Evolutionary conservation across 495 filamentous ascomycete genomes (phyloP).

Genomic region (Penicillium tannophilum): DNA sequence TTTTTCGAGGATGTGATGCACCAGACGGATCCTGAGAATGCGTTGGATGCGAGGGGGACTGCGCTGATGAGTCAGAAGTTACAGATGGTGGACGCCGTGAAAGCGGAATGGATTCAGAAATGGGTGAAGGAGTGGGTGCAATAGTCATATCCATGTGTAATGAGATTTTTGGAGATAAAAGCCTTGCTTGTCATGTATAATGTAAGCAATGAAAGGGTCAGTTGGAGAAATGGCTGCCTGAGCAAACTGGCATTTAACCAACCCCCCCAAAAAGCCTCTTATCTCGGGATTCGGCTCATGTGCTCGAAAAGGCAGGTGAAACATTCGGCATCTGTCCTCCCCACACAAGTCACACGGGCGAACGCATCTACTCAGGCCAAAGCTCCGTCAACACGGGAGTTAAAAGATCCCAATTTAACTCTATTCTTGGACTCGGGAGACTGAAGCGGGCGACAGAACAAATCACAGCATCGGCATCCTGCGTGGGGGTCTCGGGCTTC

Average conservation of each 20-base stretch:
- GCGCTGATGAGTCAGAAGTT: conserved; percentile 20
- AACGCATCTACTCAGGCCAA: conserved; percentile 15
- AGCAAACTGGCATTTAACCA: no score
- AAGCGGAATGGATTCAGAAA: conserved; percentile 29
- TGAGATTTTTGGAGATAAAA: no score
- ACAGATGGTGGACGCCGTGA: conserved; percentile 17
- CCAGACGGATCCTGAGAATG: conserved; percentile 4
- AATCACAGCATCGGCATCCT: conserved; percentile 29
- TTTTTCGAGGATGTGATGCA: conserved; percentile 22
- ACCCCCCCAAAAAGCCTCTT: neutral
- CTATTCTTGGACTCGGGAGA: neutral
- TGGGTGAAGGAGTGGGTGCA: conserved; percentile 30
- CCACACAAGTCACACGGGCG: conserved; percentile 15
- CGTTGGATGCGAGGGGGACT: conserved; percentile 18
- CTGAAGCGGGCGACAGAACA: conserved; percentile 6
- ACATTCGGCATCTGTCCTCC: conserved; percentile 7
- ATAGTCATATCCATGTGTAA: neutral
- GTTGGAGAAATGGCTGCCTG: no score
- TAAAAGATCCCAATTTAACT: conserved; percentile 9
- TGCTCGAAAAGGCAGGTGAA: neutral
- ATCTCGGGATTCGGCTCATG: neutral
- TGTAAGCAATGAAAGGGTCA: no score
- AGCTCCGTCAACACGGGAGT: conserved; percentile 3
- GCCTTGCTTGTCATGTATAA: no score
- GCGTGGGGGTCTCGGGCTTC: conserved; percentile 2